A percentile compares a stretch with the other conserved stretches of the same genome.
Conservation (phyloP, 2,329 filamentous ascomycete genomes). For the Talaromyces piceae region DNA sequence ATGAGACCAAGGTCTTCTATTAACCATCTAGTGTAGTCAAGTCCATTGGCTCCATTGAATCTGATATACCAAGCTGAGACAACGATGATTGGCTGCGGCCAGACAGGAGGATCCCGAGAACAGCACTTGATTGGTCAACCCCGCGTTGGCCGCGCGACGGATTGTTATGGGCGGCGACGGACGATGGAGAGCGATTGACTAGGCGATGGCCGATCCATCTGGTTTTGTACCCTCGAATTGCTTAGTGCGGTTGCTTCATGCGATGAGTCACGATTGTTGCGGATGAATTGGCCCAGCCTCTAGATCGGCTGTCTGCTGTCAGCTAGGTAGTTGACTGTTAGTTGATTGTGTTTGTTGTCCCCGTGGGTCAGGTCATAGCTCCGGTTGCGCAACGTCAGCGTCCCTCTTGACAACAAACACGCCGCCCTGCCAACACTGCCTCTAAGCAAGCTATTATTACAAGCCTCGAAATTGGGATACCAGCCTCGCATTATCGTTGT, state of each 20-base stretch:
- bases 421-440: not conserved
- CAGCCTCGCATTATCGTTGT: not conserved
- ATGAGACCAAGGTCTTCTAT: no score
- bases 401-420: not conserved
- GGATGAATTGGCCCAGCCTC: not conserved
- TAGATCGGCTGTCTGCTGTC: no score
- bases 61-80: no score
- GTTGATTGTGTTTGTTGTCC: not conserved
- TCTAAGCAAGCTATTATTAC: not conserved
- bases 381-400: not conserved
- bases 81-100: no score
- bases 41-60: no score
- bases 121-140: not conserved
- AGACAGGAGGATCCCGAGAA: not conserved
- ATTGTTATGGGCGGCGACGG: conserved; percentile 1
- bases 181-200: not conserved
- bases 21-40: no score
- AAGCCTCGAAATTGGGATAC: not conserved
- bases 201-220: not conserved
- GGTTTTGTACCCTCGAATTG: not conserved
- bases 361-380: no score
- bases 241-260: not conserved
- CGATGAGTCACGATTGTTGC: no score
- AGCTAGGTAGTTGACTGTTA: no score
- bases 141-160: conserved; percentile 10